These are phyloP conservation scores for Epithele typhae DNA, from an alignment of 768 basidiomycete species.

Conservation along the genomic window DNA sequence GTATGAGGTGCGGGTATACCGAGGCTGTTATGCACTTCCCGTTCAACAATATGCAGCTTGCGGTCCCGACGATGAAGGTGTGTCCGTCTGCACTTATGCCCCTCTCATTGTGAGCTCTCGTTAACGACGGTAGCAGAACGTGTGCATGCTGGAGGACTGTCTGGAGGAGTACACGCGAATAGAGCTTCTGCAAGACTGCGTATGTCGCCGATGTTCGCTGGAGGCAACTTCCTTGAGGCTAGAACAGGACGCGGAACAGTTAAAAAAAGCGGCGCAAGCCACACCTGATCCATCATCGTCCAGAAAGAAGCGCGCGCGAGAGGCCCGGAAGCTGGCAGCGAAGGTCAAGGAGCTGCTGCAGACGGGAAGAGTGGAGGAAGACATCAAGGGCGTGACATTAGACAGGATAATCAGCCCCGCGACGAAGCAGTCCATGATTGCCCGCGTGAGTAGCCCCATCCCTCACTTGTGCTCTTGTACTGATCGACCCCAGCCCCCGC, in stretches of 20 bases:
- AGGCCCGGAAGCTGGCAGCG: constrained; percentile 60
- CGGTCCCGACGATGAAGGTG: constrained; percentile 62
- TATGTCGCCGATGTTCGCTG: constrained; percentile 89
- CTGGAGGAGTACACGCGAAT: constrained; percentile 85
- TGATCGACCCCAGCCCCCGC: constrained; percentile 59
- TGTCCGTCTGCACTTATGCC: constrained; percentile 24
- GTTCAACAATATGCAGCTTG: constrained; percentile 81
- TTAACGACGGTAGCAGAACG: constrained; percentile 37
- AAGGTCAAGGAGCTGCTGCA: constrained; percentile 61
- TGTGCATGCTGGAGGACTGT: constrained; percentile 75
- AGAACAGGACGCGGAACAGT: constrained; percentile 52
- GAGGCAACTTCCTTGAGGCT: constrained; percentile 69
- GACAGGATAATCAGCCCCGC: constrained; percentile 73
- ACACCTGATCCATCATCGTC: constrained; percentile 52
- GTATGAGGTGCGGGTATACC: constrained; percentile 86
- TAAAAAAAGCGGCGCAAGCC: constrained; percentile 32
- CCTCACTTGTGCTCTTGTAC: neutral
- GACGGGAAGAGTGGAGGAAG: constrained; percentile 78
- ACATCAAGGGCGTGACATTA: constrained; percentile 73
- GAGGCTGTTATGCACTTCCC: constrained; percentile 92
- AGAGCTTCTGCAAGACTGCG: constrained; percentile 86
- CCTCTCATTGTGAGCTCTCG: constrained; percentile 2
- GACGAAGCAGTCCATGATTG: constrained; percentile 90
- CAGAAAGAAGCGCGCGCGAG: constrained; percentile 72
- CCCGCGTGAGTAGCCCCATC: constrained; percentile 52